A percentile compares a stretch with the other conserved stretches of the same genome.
Evolutionary conservation across 371 early-diverging fungal genomes (phyloP).

Genomic region (Blakeslea trispora): DNA sequence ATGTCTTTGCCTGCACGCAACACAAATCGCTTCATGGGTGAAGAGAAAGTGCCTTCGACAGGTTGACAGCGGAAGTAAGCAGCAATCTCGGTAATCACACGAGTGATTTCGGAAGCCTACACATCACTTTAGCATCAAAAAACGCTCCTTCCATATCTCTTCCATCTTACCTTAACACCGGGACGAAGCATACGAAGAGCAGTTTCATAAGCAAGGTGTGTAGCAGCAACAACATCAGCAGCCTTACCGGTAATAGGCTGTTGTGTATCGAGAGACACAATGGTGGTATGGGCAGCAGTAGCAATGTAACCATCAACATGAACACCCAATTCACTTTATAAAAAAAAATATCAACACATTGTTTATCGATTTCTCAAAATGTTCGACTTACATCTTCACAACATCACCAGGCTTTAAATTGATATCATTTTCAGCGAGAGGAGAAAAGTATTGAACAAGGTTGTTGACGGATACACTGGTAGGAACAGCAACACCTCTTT

Average conservation of each 20-base stretch:
- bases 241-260: constrained; percentile 70
- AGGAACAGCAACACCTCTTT: constrained; percentile 87
- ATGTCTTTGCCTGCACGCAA: constrained; percentile 84
- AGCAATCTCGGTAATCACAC: constrained; percentile 76
- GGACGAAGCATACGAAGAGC: constrained; percentile 81
- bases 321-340: constrained; percentile 78
- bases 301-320: constrained; percentile 94
- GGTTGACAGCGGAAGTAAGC: constrained; percentile 84
- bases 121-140: too few species aligned
- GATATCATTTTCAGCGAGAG: constrained; percentile 59
- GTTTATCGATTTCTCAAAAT: too few species aligned
- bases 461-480: constrained; percentile 85
- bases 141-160: neutral
- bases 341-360: too few species aligned
- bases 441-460: constrained; percentile 75
- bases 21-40: constrained; percentile 81
- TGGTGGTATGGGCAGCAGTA: constrained; percentile 82
- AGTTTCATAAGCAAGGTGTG: constrained; percentile 79
- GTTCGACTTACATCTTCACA: constrained; percentile 84
- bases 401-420: constrained; percentile 77
- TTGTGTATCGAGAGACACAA: constrained; percentile 64
- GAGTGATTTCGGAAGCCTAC: constrained; percentile 73
- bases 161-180: constrained; percentile 56
- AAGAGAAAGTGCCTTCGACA: constrained; percentile 84
- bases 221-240: constrained; percentile 84